These are phyloP conservation scores for Ogataea pilisensis DNA, from an alignment of 805 yeast genomes.

Conservation along the genomic window DNA sequence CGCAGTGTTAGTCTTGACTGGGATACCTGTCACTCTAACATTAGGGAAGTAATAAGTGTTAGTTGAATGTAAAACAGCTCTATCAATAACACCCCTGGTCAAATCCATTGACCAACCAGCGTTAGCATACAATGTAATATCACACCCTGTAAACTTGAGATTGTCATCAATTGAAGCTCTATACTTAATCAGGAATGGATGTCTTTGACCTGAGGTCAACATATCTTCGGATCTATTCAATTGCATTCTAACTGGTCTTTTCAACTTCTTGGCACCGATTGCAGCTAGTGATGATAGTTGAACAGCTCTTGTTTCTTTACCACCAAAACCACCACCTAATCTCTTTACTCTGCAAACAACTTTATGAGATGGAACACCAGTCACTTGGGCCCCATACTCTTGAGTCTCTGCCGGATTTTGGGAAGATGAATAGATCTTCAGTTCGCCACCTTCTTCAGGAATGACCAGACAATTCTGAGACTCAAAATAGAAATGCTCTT, in stretches of 20 bases:
- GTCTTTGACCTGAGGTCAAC: slow-evolving; percentile 43
- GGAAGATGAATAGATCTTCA: slow-evolving; percentile 39
- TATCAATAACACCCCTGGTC: slow-evolving; percentile 45
- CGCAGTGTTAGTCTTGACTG: slow-evolving; percentile 42
- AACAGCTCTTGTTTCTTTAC: slow-evolving; percentile 42
- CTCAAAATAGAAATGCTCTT: slow-evolving; percentile 47
- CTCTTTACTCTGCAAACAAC: slow-evolving; percentile 40
- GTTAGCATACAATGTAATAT: slow-evolving; percentile 38
- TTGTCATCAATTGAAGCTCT: slow-evolving; percentile 39
- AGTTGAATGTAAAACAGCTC: slow-evolving; percentile 41
- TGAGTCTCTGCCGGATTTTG: slow-evolving; percentile 46
- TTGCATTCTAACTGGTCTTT: slow-evolving; percentile 39
- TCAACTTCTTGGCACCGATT: slow-evolving; percentile 39
- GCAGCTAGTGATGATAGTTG: slow-evolving; percentile 37
- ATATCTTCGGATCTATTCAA: slow-evolving; percentile 41
- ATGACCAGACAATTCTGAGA: slow-evolving; percentile 41
- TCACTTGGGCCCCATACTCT: slow-evolving; percentile 37
- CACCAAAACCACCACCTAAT: slow-evolving; percentile 49
- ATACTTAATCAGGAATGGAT: slow-evolving; percentile 43
- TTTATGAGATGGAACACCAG: slow-evolving; percentile 39
- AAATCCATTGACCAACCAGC: slow-evolving; percentile 48
- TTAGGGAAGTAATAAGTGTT: slow-evolving; percentile 42
- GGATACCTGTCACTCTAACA: slow-evolving; percentile 34
- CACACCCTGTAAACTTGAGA: slow-evolving; percentile 37
- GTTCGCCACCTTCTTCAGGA: slow-evolving; percentile 45